Conservation (phyloP, 768 basidiomycete species). For the Trametopsis cervina region DNA sequence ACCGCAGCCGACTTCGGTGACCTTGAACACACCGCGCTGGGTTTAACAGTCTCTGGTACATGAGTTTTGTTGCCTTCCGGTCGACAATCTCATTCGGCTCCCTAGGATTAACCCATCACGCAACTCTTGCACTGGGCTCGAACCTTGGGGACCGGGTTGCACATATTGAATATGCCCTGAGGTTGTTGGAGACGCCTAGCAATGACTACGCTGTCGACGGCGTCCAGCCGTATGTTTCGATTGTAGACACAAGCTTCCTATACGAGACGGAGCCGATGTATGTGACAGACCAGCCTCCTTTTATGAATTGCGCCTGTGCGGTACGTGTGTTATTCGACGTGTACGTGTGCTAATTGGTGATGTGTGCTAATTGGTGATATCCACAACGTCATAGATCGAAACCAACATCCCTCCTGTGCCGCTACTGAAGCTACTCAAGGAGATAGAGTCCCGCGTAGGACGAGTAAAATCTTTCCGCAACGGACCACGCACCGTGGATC, state of each 20-base stretch:
- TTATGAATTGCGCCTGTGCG: constrained; percentile 88
- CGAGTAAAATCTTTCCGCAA: constrained; percentile 72
- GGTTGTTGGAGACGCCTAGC: constrained; percentile 52
- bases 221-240: constrained; percentile 11
- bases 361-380: not conserved
- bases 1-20: constrained; percentile 9
- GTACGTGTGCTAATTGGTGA: not conserved
- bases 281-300: constrained; percentile 80
- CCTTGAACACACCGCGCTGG: not conserved
- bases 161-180: constrained; percentile 75
- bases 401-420: constrained; percentile 56
- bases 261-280: constrained; percentile 98
- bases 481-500: constrained; percentile 85
- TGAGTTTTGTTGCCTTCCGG: constrained; percentile 1
- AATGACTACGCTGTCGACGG: constrained; percentile 24
- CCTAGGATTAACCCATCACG: constrained; percentile 25
- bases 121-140: constrained; percentile 78
- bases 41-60: not conserved
- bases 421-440: constrained; percentile 62
- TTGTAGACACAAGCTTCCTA: constrained; percentile 80
- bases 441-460: constrained; percentile 68
- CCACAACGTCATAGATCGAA: constrained; percentile 49
- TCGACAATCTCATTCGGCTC: not conserved
- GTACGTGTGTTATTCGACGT: constrained; percentile 44
- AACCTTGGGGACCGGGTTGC: constrained; percentile 85